Evolutionary conservation across 371 early-diverging fungal genomes (phyloP), one percentile per base, ranked within the genome.

Genomic region (Apophysomyces trapeziformis): DNA sequence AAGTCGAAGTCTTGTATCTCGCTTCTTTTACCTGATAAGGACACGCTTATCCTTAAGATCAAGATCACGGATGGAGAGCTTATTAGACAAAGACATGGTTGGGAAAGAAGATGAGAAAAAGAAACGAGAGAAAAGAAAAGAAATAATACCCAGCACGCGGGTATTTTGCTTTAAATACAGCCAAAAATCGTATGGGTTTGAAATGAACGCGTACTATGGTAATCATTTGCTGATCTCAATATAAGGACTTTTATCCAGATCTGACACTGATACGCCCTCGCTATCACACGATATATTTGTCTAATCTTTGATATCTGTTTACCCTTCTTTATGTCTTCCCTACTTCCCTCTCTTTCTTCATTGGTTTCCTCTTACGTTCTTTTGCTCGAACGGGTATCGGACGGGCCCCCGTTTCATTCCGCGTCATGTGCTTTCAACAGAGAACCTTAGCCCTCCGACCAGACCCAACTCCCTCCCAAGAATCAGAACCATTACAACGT

Each of bases 11-110:
- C 18, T 14, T 57, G 21, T 9, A 14, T 57, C 26, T 50, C 50
- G 8, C 58, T 56, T 26, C 58, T n/a, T 39, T 60, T 87, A 93
- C 93, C 98, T 92, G 69, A 98, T 95, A 63, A 98, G 87, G 57
- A 95, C 97, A 62, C 96, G 91, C 89, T 97, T 95, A 79, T 85
- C 89, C 68, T 87, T 78, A 68, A 98, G 79, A 58, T 92, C 92
- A 64, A 98, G 83, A 80, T 96, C 96, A 69, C 85, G 76, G 77
- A 98, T 89, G 66, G 89, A 85, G 63, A 94, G 87, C 78, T 92
- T 93, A 87, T 86, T 93, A 61, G 87, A 87, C 65, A 89, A 69
- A 67, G 83, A 83, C 83, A 83, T 83, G 45, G 18, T 63, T 56
- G 45, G 58, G 58, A 38, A 64, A 38, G 37, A 26, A 26, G 3